Conservation (phyloP, 345 rosid genomes). For the Raphanus sativus region DNA sequence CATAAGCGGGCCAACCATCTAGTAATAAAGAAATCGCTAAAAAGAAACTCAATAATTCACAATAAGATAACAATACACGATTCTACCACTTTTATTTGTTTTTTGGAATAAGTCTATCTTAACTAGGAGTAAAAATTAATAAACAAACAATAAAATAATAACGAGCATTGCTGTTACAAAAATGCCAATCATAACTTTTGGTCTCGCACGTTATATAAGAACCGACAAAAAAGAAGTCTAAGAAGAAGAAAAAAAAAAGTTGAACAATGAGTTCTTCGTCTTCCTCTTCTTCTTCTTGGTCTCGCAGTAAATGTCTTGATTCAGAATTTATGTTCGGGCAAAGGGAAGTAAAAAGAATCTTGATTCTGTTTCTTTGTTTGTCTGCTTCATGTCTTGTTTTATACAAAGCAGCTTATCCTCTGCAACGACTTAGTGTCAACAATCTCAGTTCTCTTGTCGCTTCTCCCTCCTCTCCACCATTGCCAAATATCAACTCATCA, state of each 20-base stretch:
- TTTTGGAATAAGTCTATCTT: not conserved
- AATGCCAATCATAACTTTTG: constrained; percentile 26
- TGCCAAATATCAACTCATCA: constrained; percentile 7
- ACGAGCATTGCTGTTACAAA: constrained; percentile 12
- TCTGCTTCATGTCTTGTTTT: constrained; percentile 34
- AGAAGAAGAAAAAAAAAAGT: not conserved
- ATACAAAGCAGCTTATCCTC: constrained; percentile 37
- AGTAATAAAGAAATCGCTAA: not conserved
- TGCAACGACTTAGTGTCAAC: constrained; percentile 8
- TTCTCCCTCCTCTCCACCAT: constrained; percentile 20
- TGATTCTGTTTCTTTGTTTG: constrained; percentile 37
- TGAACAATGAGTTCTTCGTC: constrained; percentile 28
- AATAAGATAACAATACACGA: constrained; percentile 28
- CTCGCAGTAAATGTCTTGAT: constrained; percentile 25
- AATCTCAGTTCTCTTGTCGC: constrained; percentile 17
- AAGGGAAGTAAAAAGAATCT: constrained; percentile 33
- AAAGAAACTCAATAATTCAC: not conserved
- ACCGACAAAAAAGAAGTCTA: constrained; percentile 33
- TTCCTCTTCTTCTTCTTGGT: constrained; percentile 21
- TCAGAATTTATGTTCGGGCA: not conserved
- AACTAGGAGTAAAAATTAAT: not conserved
- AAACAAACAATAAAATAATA: not conserved
- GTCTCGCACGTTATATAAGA: constrained; percentile 29
- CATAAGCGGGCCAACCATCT: too few relatives aligned
- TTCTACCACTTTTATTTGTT: constrained; percentile 23